phyloP scores from a whole-genome alignment of 2,329 filamentous ascomycete species.

The Alternaria gansuensis region DNA sequence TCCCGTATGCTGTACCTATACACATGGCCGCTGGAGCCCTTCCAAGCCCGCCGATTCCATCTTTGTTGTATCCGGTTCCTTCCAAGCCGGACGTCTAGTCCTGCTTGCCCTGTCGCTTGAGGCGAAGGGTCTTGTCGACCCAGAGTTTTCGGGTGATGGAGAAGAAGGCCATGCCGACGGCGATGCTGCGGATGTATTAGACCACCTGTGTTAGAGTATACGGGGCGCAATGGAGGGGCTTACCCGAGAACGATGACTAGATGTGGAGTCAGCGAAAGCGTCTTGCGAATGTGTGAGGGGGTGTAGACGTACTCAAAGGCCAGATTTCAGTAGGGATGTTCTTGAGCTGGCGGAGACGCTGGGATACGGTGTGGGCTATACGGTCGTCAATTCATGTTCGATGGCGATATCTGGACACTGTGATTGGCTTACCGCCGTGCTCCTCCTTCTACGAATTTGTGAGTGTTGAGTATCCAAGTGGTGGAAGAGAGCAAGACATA shows the following conservation, averaged over 20 bases:
- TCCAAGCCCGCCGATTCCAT: slow-evolving; percentile 20
- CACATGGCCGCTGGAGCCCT: slow-evolving; percentile 34
- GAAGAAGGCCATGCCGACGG: slow-evolving; percentile 82
- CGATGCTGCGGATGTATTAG: slow-evolving; percentile 59
- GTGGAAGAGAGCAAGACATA: slow-evolving; percentile 58
- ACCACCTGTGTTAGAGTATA: slow-evolving; percentile 21
- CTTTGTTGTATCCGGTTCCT: slow-evolving; percentile 3
- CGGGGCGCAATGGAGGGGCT: slow-evolving; percentile 47
- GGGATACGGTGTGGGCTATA: slow-evolving; percentile 93
- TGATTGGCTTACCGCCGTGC: slow-evolving; percentile 65
- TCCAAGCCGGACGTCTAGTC: slow-evolving; percentile 32
- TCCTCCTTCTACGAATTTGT: slow-evolving; percentile 66
- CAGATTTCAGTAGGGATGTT: slow-evolving; percentile 92
- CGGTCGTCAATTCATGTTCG: slow-evolving; percentile 31
- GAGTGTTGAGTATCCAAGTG: slow-evolving; percentile 44
- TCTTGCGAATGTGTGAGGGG: background rate
- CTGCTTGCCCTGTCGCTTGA: slow-evolving; percentile 70
- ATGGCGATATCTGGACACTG: slow-evolving; percentile 12
- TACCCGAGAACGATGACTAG: slow-evolving; percentile 86
- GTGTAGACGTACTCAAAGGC: slow-evolving; percentile 77
- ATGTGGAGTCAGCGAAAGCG: slow-evolving; percentile 30
- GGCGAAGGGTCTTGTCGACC: slow-evolving; percentile 90
- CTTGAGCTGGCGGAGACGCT: slow-evolving; percentile 89
- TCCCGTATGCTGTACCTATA: slow-evolving; percentile 34
- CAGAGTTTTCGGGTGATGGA: slow-evolving; percentile 82